Evolutionary conservation across 2,329 filamentous ascomycete genomes (phyloP), one percentile per base, ranked within the genome.

Genomic region (Ophiostoma himal-ulmi): DNA sequence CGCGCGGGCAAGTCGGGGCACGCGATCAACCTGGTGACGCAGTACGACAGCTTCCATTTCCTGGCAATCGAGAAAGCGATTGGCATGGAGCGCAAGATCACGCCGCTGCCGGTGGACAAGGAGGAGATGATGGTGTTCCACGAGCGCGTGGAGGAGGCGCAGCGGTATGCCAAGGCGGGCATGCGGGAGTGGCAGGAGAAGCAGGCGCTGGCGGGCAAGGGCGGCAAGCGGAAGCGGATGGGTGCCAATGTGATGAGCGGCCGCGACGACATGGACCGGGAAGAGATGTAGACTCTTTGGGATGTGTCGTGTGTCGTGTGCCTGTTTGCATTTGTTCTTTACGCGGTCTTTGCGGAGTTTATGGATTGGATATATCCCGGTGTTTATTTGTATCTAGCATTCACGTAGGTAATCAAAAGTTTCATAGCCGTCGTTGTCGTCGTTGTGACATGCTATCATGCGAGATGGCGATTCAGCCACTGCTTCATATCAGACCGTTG

Each of bases 51-150:
- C 1, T 91, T 94, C 78, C 85, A 95, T 48, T 96, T 88, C 80
- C 81, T 90, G 76, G 84, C 93, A 26, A 96, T 96, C 68, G 94
- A 97, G 79, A 87, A 88, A 6, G 92, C 93, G 0, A 82, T 97
- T 14, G 91, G 91, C 14, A 91, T 91, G 72, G 72, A 76, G n/a
- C 70, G 70, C 37, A 89, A 94, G 80, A 82, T 96, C 70, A 79
- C 84, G 0, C 89, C 91, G 77, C 91, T 91, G 75, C 82, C 86
- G 8, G 83, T 87, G 0, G 86, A 89, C 67, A 92, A 93, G 81
- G 92, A 95, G 22, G 92, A 96, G 77, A 92, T 94, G 0, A 91
- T 96, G 87, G 85, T 94, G 0, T 90, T 96, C 79, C 88, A 89
- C 74, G 83, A 87, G 70, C 84, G 92, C 1, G 91, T 96, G 0